These are phyloP conservation scores for Nicotiana tomentosiformis DNA, from an alignment of 257 asterid species.

Conservation along the genomic window DNA sequence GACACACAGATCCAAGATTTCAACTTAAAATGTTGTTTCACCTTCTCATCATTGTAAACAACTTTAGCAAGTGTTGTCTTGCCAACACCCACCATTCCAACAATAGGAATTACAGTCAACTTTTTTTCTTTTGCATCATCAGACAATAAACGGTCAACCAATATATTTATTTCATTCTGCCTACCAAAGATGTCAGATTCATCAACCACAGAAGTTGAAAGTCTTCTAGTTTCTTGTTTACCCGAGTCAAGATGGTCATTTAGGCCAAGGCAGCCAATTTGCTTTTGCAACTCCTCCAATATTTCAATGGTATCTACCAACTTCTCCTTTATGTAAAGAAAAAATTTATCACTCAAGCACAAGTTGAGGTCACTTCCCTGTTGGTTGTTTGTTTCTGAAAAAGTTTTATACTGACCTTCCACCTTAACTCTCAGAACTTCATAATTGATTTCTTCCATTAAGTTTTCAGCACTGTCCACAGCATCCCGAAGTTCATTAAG, in stretches of 20 bases:
- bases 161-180: not conserved
- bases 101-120: constrained; percentile 4
- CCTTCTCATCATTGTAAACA: constrained; percentile 12
- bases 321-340: not conserved
- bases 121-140: not conserved
- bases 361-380: not conserved
- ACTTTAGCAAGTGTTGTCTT: constrained; percentile 18
- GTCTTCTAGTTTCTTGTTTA: not conserved
- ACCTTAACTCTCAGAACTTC: not conserved
- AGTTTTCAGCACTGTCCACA: not conserved
- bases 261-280: not conserved
- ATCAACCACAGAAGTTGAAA: constrained; percentile 13
- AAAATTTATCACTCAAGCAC: not conserved
- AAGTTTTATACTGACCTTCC: not conserved
- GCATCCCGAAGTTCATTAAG: not conserved
- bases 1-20: constrained; percentile 20
- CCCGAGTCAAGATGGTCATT: not conserved
- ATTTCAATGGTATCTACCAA: not conserved
- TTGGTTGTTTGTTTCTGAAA: not conserved
- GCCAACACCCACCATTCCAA: not conserved
- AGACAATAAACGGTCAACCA: not conserved
- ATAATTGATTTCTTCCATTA: constrained; percentile 3
- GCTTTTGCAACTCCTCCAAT: not conserved
- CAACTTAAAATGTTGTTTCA: not conserved
- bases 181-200: not conserved